A percentile compares a stretch with the other conserved stretches of the same genome.
Conservation (phyloP, 306 rosid species). For the Cucurbita maxima region DNA sequence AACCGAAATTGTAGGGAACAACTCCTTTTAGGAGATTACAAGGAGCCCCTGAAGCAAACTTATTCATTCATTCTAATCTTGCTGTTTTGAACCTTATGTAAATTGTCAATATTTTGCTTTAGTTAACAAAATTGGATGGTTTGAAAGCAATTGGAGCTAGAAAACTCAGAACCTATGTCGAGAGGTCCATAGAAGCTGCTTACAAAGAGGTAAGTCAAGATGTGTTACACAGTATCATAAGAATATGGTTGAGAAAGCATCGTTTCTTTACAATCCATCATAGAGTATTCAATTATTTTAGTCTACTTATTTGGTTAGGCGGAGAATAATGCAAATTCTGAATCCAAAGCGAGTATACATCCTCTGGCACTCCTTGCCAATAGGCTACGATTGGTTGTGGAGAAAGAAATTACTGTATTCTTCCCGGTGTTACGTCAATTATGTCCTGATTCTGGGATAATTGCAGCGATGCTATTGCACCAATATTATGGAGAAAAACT, state of each 20-base stretch:
- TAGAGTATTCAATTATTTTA: background rate
- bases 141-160: slow-evolving; percentile 11
- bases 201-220: slow-evolving; percentile 20
- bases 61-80: background rate
- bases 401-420: slow-evolving; percentile 36
- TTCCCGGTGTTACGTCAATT: slow-evolving; percentile 22
- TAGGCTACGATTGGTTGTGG: slow-evolving; percentile 31
- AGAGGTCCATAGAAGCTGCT: slow-evolving; percentile 29
- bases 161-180: slow-evolving; percentile 28
- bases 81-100: background rate
- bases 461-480: slow-evolving; percentile 22
- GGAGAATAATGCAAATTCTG: slow-evolving; percentile 19
- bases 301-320: slow-evolving; percentile 17
- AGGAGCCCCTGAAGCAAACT: background rate
- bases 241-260: background rate
- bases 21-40: background rate
- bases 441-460: slow-evolving; percentile 33
- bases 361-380: slow-evolving; percentile 38
- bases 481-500: slow-evolving; percentile 32
- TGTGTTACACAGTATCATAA: background rate
- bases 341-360: slow-evolving; percentile 27
- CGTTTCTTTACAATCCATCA: background rate
- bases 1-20: background rate
- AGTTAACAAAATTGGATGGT: slow-evolving; percentile 20
- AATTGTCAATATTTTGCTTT: background rate